phyloP scores from a whole-genome alignment of 805 yeast genomes.

The Blastobotrys robertii region DNA sequence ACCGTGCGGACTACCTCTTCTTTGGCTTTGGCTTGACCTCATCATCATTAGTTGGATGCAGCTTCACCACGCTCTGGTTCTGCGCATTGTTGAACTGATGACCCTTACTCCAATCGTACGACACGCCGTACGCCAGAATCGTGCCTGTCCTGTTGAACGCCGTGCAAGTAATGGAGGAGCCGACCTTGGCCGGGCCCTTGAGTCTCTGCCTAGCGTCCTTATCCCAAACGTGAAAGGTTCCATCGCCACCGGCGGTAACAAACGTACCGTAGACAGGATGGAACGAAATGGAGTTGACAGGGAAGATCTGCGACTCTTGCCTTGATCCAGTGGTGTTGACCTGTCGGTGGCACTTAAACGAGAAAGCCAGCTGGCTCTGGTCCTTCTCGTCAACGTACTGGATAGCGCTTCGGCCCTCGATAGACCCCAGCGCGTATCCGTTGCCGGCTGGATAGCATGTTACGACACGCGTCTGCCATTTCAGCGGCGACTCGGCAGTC shows the following conservation, averaged over 20 bases:
- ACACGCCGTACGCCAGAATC: slow-evolving; percentile 80
- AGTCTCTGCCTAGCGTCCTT: slow-evolving; percentile 83
- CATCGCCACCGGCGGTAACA: slow-evolving; percentile 92
- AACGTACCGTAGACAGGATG: slow-evolving; percentile 90
- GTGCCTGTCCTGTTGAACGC: slow-evolving; percentile 77
- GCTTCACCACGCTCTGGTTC: slow-evolving; percentile 62
- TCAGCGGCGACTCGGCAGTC: slow-evolving; percentile 63
- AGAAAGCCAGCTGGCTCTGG: slow-evolving; percentile 57
- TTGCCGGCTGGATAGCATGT: slow-evolving; percentile 85
- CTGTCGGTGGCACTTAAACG: slow-evolving; percentile 92
- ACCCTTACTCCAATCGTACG: slow-evolving; percentile 92
- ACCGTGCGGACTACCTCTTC: slow-evolving; percentile 4
- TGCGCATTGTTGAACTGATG: slow-evolving; percentile 66
- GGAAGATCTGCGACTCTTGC: slow-evolving; percentile 56
- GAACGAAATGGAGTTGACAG: slow-evolving; percentile 72
- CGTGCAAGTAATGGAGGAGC: slow-evolving; percentile 58
- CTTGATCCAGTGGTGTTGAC: slow-evolving; percentile 27
- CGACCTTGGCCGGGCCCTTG: slow-evolving; percentile 56
- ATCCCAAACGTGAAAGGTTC: slow-evolving; percentile 92
- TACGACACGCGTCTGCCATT: slow-evolving; percentile 78
- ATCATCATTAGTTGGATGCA: slow-evolving; percentile 78
- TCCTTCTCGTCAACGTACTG: slow-evolving; percentile 70
- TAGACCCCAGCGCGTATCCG: slow-evolving; percentile 86
- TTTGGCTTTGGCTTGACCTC: slow-evolving; percentile 49
- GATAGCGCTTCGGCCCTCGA: slow-evolving; percentile 93